Evolutionary conservation across 331 rosid species (phyloP), one percentile per base, ranked within the genome.

Genomic region (Quercus lobata): DNA sequence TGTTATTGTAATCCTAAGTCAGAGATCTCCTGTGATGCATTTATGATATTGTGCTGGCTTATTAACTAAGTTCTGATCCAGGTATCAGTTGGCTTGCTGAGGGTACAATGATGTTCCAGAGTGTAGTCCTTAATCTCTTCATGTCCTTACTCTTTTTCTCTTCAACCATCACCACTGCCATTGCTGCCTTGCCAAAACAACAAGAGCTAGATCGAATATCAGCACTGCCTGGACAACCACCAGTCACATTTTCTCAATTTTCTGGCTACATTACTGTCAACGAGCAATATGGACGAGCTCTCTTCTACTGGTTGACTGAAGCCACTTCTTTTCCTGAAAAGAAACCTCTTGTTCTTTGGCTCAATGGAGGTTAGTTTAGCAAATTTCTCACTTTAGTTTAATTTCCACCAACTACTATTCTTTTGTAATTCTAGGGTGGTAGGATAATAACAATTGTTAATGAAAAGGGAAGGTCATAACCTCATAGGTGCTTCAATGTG

Each of bases 281-380:
- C 69, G 74, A 89, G 49, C 68, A 77, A 54, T 88, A 90, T 2
- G 98, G 97, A 1, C 80, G 97, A 82, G 92, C 93, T 66, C 97
- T 93, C 83, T 93, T 93, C 84, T 93, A 93, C 73, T 93, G 98
- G 98, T 29, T 91, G 25, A 91, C 89, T 6, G 87, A 93, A 72
- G 83, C 98, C 21, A 21, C 75, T 19, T 18, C 88, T 74, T 80
- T 54, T 34, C 88, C 92, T 0, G 25, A 78, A 5, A 79, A 74
- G 21, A 91, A 90, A 22, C 98, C 98, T 80, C 93, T 93, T 55
- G 61, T 93, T 76, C 95, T 93, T 22, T 93, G 98, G 98, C 92
- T 93, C 79, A 93, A 93, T 75, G 98, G 98, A 86, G 98, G 98
- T 91, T 57, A 85, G 86, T 81, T 25, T 25, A 4, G 1, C 18